Conservation (phyloP, 1,139 yeast genomes). For the Blastobotrys illinoisensis region DNA sequence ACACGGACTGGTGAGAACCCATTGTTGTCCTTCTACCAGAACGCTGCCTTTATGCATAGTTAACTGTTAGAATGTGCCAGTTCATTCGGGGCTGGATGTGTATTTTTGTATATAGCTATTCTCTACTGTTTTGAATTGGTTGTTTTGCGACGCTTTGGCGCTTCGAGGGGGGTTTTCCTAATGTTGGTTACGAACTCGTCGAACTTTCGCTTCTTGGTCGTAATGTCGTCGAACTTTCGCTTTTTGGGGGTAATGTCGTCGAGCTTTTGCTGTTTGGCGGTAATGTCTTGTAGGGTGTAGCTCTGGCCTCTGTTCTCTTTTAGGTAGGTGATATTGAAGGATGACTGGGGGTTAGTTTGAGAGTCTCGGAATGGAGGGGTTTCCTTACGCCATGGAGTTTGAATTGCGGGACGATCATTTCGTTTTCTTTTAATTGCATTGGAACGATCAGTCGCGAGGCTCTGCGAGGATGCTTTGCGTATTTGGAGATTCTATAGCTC, state of each 20-base stretch:
- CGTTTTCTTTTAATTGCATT: background rate
- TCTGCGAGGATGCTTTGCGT: background rate
- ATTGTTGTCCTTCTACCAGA: slow-evolving; percentile 72
- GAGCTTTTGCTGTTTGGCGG: too few species aligned
- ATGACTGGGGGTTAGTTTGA: background rate
- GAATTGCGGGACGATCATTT: background rate
- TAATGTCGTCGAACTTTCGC: too few species aligned
- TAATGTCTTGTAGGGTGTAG: background rate
- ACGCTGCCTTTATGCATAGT: slow-evolving; percentile 68
- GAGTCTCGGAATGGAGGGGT: background rate
- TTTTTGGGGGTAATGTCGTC: background rate
- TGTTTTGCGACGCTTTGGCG: background rate
- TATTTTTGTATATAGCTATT: background rate
- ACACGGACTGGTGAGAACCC: slow-evolving; percentile 82
- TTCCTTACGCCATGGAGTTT: background rate
- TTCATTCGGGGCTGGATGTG: too few species aligned
- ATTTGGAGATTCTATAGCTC: background rate
- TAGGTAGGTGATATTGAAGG: background rate
- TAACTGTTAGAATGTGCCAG: slow-evolving; percentile 16
- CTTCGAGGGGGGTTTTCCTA: background rate
- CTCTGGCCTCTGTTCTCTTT: background rate
- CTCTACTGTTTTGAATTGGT: background rate
- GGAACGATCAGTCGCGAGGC: background rate
- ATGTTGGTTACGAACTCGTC: background rate
- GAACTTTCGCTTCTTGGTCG: background rate